Conservation (phyloP, 331 rosid species). For the Acacia concinna region DNA sequence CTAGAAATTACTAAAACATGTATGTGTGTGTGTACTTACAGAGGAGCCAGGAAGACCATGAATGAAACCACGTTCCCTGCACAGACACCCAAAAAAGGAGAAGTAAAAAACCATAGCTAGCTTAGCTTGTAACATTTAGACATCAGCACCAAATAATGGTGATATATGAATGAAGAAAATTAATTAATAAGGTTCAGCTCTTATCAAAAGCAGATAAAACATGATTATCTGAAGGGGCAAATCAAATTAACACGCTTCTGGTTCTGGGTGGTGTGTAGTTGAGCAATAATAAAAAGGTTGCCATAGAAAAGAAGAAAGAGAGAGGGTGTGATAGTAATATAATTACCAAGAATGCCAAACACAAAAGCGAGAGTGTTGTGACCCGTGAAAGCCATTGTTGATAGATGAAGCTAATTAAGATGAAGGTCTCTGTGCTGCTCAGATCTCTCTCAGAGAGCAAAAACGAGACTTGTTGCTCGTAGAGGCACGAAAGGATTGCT, state of each 20-base stretch:
- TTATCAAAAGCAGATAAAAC: neutral
- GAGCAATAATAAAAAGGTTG: neutral
- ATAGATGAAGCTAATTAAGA: neutral
- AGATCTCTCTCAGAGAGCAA: neutral
- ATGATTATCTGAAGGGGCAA: neutral
- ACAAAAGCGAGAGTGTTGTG: constrained; percentile 55
- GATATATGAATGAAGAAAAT: neutral
- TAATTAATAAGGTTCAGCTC: neutral
- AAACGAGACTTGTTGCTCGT: constrained; percentile 24
- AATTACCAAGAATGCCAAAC: constrained; percentile 82
- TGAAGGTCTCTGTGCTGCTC: neutral
- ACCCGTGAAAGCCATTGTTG: constrained; percentile 41
- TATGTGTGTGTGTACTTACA: constrained; percentile 46
- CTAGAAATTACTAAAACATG: neutral
- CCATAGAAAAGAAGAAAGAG: neutral
- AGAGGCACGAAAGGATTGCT: constrained; percentile 8
- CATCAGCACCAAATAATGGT: neutral
- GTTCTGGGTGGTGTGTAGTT: neutral
- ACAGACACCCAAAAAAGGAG: constrained; percentile 2
- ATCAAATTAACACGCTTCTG: neutral
- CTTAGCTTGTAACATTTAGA: neutral
- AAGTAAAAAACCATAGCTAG: neutral
- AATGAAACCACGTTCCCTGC: constrained; percentile 76
- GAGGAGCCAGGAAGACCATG: constrained; percentile 85
- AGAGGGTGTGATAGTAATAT: neutral